These are phyloP conservation scores for Sicyos edulis DNA, from an alignment of 306 rosid species.

Conservation along the genomic window DNA sequence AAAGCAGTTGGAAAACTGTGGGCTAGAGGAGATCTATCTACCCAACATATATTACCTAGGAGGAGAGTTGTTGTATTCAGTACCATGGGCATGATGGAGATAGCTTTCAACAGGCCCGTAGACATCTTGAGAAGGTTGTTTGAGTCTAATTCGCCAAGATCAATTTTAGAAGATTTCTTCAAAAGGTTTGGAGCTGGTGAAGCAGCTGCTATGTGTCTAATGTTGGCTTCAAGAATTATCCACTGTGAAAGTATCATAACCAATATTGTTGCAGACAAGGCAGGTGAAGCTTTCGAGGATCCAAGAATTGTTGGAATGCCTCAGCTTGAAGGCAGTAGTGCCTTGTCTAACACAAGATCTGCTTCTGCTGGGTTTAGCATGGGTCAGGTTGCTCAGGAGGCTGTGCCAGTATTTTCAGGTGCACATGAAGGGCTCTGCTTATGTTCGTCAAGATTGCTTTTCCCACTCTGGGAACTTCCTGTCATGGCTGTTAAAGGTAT, in stretches of 20 bases:
- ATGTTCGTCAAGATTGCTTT: constrained; percentile 85
- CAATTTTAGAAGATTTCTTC: constrained; percentile 90
- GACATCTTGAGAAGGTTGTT: constrained; percentile 79
- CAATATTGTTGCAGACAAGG: constrained; percentile 76
- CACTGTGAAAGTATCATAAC: constrained; percentile 74
- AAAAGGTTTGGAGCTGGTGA: constrained; percentile 95
- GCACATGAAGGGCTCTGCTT: constrained; percentile 97
- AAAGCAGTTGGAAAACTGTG: constrained; percentile 74
- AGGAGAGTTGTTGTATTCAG: constrained; percentile 84
- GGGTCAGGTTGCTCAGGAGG: constrained; percentile 99
- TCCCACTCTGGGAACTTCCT: constrained; percentile 98
- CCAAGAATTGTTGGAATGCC: constrained; percentile 98
- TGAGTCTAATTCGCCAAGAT: constrained; percentile 74
- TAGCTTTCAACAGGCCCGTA: constrained; percentile 89
- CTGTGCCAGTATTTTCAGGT: constrained; percentile 94
- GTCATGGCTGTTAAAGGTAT: constrained; percentile 60
- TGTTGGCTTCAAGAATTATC: constrained; percentile 79
- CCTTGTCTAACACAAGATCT: constrained; percentile 65
- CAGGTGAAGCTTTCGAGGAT: constrained; percentile 96
- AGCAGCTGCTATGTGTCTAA: constrained; percentile 93
- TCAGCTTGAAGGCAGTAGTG: constrained; percentile 77
- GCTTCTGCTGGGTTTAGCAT: constrained; percentile 92
- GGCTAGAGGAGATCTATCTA: constrained; percentile 95
- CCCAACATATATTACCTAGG: constrained; percentile 91
- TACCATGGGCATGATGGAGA: constrained; percentile 97